These are phyloP conservation scores for Nicotiana tomentosiformis DNA, from an alignment of 257 asterid species.

Conservation along the genomic window DNA sequence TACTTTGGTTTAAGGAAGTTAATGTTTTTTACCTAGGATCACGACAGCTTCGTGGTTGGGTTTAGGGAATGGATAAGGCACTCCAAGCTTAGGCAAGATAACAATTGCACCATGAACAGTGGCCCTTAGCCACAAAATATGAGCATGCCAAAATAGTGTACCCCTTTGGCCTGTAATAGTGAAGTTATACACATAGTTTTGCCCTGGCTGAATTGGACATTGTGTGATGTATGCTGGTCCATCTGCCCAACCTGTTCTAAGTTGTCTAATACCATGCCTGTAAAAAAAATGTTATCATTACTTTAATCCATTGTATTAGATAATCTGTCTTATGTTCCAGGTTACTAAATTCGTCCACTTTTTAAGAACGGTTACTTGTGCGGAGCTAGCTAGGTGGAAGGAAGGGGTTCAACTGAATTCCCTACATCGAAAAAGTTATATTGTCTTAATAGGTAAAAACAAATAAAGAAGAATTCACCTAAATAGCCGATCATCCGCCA, in stretches of 20 bases:
- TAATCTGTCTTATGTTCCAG: neutral
- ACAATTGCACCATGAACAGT: conserved; percentile 88
- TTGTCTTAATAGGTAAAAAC: neutral
- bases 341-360: neutral
- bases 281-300: too few relatives aligned
- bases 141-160: conserved; percentile 88
- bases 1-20: neutral
- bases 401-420: neutral
- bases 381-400: neutral
- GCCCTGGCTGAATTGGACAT: conserved; percentile 86
- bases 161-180: conserved; percentile 92
- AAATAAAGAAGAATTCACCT: neutral
- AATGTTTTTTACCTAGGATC: conserved; percentile 45
- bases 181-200: conserved; percentile 66
- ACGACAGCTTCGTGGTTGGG: conserved; percentile 81
- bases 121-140: conserved; percentile 74
- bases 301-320: too few relatives aligned
- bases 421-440: neutral
- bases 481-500: too few relatives aligned
- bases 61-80: conserved; percentile 84
- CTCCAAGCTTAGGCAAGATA: conserved; percentile 78
- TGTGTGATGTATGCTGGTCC: conserved; percentile 96
- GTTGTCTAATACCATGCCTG: conserved; percentile 90
- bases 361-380: neutral
- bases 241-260: conserved; percentile 91